Evolutionary conservation across 345 rosid genomes (phyloP), one percentile per base, ranked within the genome.

Genomic region (Arabidopsis arenosa): DNA sequence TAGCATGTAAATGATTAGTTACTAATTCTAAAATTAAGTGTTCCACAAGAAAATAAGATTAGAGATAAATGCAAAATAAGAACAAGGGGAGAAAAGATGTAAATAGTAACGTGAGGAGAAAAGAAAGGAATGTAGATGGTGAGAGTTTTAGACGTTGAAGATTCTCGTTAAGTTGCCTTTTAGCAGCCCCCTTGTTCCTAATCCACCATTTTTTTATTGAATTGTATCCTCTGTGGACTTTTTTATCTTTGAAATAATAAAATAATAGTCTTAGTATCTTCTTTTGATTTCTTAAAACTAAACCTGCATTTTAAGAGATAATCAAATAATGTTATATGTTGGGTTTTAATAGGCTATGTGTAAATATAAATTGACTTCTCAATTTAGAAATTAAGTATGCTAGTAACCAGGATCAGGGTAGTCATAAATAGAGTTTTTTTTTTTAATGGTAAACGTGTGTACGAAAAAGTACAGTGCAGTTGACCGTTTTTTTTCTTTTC

Each of bases 181-280:
- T 14, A 51, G 70, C 62, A 65, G 65, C 37, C 58, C n/a, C 3
- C 61, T 23, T 64, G 13, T 21, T 35, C 33, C 17, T 1, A 23
- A 23, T 49, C 61, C 67, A 26, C 36, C 67, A 66, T 15, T 58
- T 37, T 48, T 36, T 57, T 57, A 66, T 58, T 58, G 78, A 66
- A 66, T 75, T 57, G 36, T 58, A 26, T 26, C 39, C 14, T 2
- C 11, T 0, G 35, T 74, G 49, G 66, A 56, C 47, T 63, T 62
- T 62, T 51, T 6, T 2, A 17, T 36, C 49, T 58, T 55, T 5
- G 57, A 23, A 23, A 45, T 45, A n/a, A n/a, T n/a, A 44, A 44
- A 14, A 47, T 15, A 47, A 1, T 53, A 26, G 1, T 28, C 5
- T 23, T 52, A 5, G 12, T 9, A 7, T 65, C 2, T 32, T 48